A percentile compares a stretch with the other conserved stretches of the same genome.
Conservation (phyloP, 108 stramenopile species). For the Pseudonitzschia multiseries region DNA sequence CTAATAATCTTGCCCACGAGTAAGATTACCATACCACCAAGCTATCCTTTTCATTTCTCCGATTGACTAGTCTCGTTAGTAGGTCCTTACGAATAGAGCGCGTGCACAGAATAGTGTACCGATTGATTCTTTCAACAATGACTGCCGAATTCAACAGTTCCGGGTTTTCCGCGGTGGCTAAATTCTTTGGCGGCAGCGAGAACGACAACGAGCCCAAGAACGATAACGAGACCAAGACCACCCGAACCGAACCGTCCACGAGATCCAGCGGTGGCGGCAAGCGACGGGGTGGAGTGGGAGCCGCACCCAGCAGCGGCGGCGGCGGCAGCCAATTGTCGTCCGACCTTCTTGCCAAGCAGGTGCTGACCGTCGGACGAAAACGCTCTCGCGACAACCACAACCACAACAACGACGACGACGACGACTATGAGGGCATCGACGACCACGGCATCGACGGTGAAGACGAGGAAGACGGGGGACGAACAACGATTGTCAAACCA, state of each 20-base stretch:
- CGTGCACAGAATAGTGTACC: too few relatives aligned
- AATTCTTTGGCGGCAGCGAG: slow-evolving; percentile 41
- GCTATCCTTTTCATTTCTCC: too few relatives aligned
- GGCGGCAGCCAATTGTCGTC: not conserved
- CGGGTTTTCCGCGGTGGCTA: slow-evolving; percentile 50
- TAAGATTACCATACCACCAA: too few relatives aligned
- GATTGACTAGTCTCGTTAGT: too few relatives aligned
- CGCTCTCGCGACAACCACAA: slow-evolving; percentile 51
- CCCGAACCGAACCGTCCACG: not conserved
- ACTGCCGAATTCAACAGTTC: slow-evolving; percentile 43
- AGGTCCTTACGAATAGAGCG: too few relatives aligned
- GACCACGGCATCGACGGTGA: slow-evolving; percentile 32
- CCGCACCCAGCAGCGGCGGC: slow-evolving; percentile 1
- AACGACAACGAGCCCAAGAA: not conserved
- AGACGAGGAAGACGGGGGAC: slow-evolving; percentile 62
- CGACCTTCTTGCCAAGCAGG: slow-evolving; percentile 23
- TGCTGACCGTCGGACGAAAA: slow-evolving; percentile 61
- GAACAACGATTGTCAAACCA: slow-evolving; percentile 48
- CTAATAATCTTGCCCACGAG: too few relatives aligned
- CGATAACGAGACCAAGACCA: not conserved
- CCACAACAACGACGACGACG: slow-evolving; percentile 27
- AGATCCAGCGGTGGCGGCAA: slow-evolving; percentile 15
- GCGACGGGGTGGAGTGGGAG: slow-evolving; percentile 53
- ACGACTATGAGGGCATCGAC: slow-evolving; percentile 46
- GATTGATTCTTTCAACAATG: too few relatives aligned